Conservation (phyloP, 352 stramenopile species). For the Pythium biforme region DNA sequence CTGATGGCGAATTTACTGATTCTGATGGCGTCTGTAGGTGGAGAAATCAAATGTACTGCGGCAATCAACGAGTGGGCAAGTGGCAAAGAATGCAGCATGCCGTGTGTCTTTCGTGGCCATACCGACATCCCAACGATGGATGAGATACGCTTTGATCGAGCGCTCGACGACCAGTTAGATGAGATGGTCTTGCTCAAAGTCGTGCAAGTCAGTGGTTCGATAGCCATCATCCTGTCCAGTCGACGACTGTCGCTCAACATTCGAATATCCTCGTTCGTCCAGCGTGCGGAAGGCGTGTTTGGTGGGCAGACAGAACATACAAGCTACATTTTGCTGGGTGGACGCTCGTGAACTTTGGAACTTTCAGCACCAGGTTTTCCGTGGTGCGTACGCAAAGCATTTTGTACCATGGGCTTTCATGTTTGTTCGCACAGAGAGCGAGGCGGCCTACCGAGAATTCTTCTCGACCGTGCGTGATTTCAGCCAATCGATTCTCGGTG, state of each 20-base stretch:
- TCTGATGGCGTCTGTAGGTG: no score
- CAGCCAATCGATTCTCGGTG: constrained; percentile 12
- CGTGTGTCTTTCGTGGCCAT: neutral
- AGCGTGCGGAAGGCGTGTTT: constrained; percentile 7
- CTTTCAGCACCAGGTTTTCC: constrained; percentile 20
- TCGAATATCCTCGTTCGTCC: neutral
- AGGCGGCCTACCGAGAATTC: constrained; percentile 23
- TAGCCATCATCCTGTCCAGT: neutral
- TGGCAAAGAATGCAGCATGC: neutral
- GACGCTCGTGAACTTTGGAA: constrained; percentile 30
- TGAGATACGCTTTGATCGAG: neutral
- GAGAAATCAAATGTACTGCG: neutral
- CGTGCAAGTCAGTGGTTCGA: neutral
- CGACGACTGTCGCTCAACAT: neutral
- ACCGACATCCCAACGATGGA: neutral
- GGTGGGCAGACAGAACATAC: constrained; percentile 20
- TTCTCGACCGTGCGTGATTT: constrained; percentile 12
- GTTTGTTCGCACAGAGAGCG: constrained; percentile 25
- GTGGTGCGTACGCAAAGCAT: constrained; percentile 23
- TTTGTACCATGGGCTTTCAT: constrained; percentile 29
- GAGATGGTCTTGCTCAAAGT: neutral
- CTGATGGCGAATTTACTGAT: no score
- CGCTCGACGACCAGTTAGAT: neutral
- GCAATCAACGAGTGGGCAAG: neutral
- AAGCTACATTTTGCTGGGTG: constrained; percentile 24